Conservation (phyloP, 352 stramenopile genomes). For the Pythium sp. region DNA sequence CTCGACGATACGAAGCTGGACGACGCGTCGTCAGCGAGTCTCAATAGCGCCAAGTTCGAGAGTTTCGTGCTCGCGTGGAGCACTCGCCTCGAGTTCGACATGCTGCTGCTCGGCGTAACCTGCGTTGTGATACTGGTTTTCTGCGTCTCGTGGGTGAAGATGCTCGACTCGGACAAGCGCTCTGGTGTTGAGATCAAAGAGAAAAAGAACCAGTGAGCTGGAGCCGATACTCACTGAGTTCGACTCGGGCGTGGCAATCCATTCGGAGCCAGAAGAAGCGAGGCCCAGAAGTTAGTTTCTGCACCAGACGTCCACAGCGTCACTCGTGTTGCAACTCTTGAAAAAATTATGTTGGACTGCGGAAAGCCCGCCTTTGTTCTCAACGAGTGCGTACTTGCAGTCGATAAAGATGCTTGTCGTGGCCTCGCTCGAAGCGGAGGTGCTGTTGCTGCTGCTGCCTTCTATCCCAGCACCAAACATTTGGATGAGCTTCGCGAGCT, state of each 20-base stretch:
- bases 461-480: background rate
- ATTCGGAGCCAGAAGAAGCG: background rate
- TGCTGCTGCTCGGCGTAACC: constrained; percentile 4
- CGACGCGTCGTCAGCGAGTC: background rate
- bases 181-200: background rate
- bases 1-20: background rate
- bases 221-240: background rate
- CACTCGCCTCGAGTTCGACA: constrained; percentile 12
- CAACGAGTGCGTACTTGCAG: constrained; percentile 12
- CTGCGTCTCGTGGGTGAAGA: constrained; percentile 4
- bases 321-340: constrained; percentile 10
- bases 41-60: background rate
- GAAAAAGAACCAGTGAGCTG: no score
- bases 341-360: background rate
- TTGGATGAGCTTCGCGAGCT: background rate
- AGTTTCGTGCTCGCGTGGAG: constrained; percentile 9
- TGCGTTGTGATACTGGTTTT: background rate
- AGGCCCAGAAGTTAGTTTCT: background rate
- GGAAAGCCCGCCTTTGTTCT: constrained; percentile 6
- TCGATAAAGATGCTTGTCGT: background rate
- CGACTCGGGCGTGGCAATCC: background rate
- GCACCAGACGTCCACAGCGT: constrained; percentile 10
- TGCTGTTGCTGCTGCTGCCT: background rate
- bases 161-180: constrained; percentile 11
- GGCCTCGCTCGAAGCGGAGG: background rate